These are phyloP conservation scores for Huntiella abstrusa DNA, from an alignment of 2,329 filamentous ascomycete genomes.

Conservation along the genomic window DNA sequence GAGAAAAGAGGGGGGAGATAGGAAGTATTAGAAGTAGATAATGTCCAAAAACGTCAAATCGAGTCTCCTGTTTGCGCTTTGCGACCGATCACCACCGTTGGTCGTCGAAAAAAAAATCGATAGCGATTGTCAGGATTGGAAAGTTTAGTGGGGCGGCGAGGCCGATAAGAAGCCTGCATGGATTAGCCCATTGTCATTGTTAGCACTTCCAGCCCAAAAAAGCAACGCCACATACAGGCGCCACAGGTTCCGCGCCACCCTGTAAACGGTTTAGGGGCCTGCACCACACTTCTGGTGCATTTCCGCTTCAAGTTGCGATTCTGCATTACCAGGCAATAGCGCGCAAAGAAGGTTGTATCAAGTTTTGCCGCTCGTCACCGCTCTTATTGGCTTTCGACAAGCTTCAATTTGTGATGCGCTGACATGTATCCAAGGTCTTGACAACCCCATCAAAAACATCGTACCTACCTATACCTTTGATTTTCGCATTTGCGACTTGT, in stretches of 20 bases:
- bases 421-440: too few species aligned
- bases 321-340: too few species aligned
- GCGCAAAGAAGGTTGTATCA: too few species aligned
- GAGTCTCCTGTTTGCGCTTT: background rate
- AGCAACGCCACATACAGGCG: too few species aligned
- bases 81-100: conserved; percentile 1
- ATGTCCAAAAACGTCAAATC: background rate
- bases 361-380: conserved; percentile 1
- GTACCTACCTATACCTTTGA: too few species aligned
- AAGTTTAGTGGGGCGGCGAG: conserved; percentile 7
- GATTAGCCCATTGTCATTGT: too few species aligned
- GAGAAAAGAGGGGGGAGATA: background rate
- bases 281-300: too few species aligned
- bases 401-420: conserved; percentile 4
- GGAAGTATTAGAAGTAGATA: background rate
- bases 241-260: background rate
- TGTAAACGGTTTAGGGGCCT: background rate
- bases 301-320: too few species aligned
- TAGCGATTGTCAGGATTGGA: conserved; percentile 8
- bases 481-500: too few species aligned
- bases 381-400: conserved; percentile 4
- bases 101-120: conserved; percentile 15
- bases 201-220: too few species aligned
- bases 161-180: conserved; percentile 5
- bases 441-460: too few species aligned